Percentiles rank a stretch among this genome's conserved stretches.
Conservation (phyloP, 2,329 filamentous ascomycete genomes). For the Hysterium pulicare region DNA sequence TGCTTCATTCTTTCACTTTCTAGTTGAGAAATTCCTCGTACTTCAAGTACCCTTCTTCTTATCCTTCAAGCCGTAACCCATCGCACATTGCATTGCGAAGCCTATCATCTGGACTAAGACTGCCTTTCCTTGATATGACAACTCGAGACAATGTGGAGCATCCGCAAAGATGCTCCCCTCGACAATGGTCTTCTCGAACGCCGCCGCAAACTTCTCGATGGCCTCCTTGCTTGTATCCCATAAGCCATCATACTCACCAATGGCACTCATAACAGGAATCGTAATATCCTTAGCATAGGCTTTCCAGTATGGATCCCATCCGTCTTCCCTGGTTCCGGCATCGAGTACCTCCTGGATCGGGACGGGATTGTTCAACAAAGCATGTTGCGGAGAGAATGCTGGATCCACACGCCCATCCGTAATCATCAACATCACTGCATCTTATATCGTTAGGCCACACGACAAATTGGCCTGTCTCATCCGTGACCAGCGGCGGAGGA, state of each 20-base stretch:
- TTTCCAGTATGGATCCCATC: not conserved
- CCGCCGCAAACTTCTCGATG: not conserved
- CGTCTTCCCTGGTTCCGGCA: not conserved
- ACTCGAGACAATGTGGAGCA: conserved; percentile 1
- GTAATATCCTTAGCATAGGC: not conserved
- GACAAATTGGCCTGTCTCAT: not conserved
- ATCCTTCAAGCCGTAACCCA: not conserved
- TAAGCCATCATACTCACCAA: not conserved
- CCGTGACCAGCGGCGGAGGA: not conserved
- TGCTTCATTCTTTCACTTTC: no score
- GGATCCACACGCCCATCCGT: not conserved
- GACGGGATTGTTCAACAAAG: not conserved
- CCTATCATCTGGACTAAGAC: not conserved
- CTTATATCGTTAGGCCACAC: not conserved
- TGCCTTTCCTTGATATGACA: not conserved
- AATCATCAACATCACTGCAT: not conserved
- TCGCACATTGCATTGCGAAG: not conserved
- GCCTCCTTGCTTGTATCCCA: conserved; percentile 2
- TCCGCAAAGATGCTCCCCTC: not conserved
- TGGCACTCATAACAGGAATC: not conserved
- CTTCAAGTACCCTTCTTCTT: not conserved
- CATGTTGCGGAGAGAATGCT: not conserved
- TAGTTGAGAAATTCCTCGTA: no score
- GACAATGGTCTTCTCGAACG: not conserved
- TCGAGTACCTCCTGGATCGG: not conserved